These are phyloP conservation scores for Pleurotus cornucopiae DNA, from an alignment of 768 basidiomycete genomes.

Conservation along the genomic window DNA sequence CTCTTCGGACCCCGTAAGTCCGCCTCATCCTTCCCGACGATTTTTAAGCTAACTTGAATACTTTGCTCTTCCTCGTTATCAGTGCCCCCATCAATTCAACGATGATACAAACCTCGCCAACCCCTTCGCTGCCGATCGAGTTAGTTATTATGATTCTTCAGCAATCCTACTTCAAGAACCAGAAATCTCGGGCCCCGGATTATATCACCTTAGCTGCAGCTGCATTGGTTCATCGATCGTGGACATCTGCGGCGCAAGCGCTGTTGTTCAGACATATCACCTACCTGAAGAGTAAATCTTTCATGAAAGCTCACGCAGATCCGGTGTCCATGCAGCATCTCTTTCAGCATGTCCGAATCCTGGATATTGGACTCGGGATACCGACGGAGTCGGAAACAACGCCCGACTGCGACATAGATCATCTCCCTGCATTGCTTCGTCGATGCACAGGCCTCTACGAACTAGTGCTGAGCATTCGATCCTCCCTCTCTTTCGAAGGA, in stretches of 20 bases:
- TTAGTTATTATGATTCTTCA: constrained; percentile 10
- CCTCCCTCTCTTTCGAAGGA: constrained; percentile 1
- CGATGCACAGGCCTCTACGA: constrained; percentile 7
- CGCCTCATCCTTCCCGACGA: no score
- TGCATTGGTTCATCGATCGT: constrained; percentile 21
- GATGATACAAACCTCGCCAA: background rate
- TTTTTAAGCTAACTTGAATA: no score
- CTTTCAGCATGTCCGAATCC: background rate
- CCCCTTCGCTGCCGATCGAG: constrained; percentile 9
- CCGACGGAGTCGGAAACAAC: background rate
- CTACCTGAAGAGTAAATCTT: background rate
- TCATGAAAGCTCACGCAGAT: background rate
- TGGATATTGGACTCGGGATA: background rate
- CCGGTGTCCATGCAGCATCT: background rate
- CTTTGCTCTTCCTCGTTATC: no score
- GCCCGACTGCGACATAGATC: background rate
- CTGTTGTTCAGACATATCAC: constrained; percentile 22
- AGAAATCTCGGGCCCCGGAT: constrained; percentile 11
- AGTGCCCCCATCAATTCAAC: no score
- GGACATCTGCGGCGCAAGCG: constrained; percentile 22
- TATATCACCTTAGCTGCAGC: constrained; percentile 13
- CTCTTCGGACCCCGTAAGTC: no score
- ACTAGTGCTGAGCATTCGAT: background rate
- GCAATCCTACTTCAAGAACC: constrained; percentile 12
- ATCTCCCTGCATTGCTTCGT: constrained; percentile 1